A percentile compares a stretch with the other conserved stretches of the same genome.
Evolutionary conservation across 768 basidiomycete genomes (phyloP).

Genomic region (Lentinus brumalis): DNA sequence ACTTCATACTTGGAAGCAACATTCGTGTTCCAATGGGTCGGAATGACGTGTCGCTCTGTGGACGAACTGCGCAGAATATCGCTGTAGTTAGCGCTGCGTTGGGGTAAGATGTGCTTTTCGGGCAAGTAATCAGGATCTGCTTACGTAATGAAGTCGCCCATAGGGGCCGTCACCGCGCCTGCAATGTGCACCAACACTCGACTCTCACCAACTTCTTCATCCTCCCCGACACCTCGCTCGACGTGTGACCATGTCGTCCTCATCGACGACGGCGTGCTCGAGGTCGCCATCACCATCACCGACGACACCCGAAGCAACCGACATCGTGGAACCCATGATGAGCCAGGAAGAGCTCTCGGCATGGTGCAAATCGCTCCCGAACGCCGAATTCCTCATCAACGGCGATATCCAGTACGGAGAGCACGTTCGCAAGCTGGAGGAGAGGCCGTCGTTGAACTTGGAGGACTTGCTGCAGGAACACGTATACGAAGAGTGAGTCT

Average conservation of each 20-base stretch:
- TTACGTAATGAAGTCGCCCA: too few relatives aligned
- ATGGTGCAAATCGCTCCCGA: slow-evolving; percentile 58
- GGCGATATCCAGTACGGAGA: slow-evolving; percentile 36
- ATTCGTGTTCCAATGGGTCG: too few relatives aligned
- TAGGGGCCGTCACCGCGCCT: not conserved
- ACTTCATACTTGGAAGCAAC: too few relatives aligned
- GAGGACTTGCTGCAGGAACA: slow-evolving; percentile 76
- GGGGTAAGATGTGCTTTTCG: too few relatives aligned
- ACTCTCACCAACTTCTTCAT: not conserved
- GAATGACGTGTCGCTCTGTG: too few relatives aligned
- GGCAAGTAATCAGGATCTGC: too few relatives aligned
- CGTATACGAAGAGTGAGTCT: slow-evolving; percentile 73
- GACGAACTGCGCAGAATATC: too few relatives aligned
- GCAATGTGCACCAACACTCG: not conserved
- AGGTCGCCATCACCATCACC: slow-evolving; percentile 77
- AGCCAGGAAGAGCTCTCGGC: slow-evolving; percentile 56
- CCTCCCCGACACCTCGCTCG: not conserved
- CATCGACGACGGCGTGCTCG: slow-evolving; percentile 57
- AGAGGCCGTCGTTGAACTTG: slow-evolving; percentile 50
- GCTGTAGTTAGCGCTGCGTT: too few relatives aligned
- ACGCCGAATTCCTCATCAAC: slow-evolving; percentile 43
- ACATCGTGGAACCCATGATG: slow-evolving; percentile 50
- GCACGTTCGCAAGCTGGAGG: slow-evolving; percentile 48
- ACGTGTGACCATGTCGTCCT: slow-evolving; percentile 53
- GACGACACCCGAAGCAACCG: slow-evolving; percentile 64